Evolutionary conservation across 1,284 basidiomycete species (phyloP).

Genomic region (Malassezia cuniculi): DNA sequence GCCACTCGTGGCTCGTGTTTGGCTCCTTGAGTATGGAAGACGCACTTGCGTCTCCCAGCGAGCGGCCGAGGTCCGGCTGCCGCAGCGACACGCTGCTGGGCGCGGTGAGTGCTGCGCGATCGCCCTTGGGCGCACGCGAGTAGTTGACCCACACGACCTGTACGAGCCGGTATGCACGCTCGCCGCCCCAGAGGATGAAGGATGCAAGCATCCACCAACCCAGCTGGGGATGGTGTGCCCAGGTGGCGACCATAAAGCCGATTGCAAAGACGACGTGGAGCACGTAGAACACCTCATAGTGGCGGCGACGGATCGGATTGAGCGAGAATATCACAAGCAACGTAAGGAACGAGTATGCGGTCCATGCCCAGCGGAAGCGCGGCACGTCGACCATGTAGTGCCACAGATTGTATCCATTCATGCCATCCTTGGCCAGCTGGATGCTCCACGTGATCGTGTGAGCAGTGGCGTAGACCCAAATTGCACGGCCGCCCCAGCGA

Average conservation of each 20-base stretch:
- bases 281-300: constrained; percentile 66
- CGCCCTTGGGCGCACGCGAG: not conserved
- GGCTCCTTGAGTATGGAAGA: too few relatives aligned
- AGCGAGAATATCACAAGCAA: constrained; percentile 57
- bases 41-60: too few relatives aligned
- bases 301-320: constrained; percentile 54
- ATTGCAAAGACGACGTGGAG: constrained; percentile 53
- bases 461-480: constrained; percentile 58
- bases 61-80: not conserved
- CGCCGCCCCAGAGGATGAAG: constrained; percentile 54
- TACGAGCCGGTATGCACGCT: constrained; percentile 8
- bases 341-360: constrained; percentile 60
- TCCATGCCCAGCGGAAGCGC: constrained; percentile 62
- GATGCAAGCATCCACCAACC: constrained; percentile 54
- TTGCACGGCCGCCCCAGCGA: constrained; percentile 59
- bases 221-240: constrained; percentile 48
- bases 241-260: constrained; percentile 40
- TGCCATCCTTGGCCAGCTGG: constrained; percentile 52
- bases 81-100: not conserved
- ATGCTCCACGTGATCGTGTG: constrained; percentile 67
- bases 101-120: constrained; percentile 1
- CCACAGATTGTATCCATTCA: constrained; percentile 53
- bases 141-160: constrained; percentile 9
- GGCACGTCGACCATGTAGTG: constrained; percentile 56
- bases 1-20: too few relatives aligned